phyloP scores from a whole-genome alignment of 129 eudicot genomes.

The Arctium lappa region DNA sequence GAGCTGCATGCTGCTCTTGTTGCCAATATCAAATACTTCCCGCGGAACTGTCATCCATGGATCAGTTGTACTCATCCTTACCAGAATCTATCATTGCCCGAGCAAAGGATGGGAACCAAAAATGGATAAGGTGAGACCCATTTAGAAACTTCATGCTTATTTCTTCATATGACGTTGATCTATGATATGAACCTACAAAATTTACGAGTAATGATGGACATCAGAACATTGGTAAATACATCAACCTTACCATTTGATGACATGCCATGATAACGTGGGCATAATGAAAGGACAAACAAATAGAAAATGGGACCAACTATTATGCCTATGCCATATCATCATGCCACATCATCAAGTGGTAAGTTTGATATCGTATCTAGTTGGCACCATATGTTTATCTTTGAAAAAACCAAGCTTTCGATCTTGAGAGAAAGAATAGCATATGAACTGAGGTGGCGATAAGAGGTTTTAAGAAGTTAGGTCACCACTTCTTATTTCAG shows the following conservation, averaged over 20 bases:
- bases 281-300: constrained; percentile 1
- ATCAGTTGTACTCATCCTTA: constrained; percentile 57
- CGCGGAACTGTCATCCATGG: constrained; percentile 48
- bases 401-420: not conserved
- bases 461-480: too few species aligned
- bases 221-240: not conserved
- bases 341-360: not conserved
- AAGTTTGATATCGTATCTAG: not conserved
- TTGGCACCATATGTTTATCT: not conserved
- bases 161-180: not conserved
- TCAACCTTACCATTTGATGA: not conserved
- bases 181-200: constrained; percentile 4
- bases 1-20: constrained; percentile 59
- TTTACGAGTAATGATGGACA: not conserved
- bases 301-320: constrained; percentile 1
- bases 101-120: constrained; percentile 40
- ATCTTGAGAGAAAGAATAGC: not conserved
- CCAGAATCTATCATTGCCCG: constrained; percentile 45
- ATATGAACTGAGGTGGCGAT: too few species aligned
- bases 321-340: not conserved
- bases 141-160: not conserved
- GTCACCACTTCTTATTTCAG: too few species aligned
- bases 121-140: constrained; percentile 51
- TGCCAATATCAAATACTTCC: constrained; percentile 94
- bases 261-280: not conserved